Conservation (phyloP, 2,329 filamentous ascomycete species). For the Diaporthe citriasiana region DNA sequence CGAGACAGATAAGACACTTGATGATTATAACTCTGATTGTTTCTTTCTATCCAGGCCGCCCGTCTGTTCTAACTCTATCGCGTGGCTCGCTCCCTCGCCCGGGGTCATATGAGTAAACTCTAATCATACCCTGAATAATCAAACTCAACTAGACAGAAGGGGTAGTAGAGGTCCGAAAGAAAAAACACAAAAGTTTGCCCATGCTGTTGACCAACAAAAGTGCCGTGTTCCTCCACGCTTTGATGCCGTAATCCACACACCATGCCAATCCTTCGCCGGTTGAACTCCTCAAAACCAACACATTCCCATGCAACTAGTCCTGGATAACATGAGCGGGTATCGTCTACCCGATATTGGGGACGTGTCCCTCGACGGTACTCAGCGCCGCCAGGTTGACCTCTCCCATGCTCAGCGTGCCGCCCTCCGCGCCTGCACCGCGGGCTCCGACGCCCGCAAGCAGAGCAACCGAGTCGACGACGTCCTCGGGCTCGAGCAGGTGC, state of each 20-base stretch:
- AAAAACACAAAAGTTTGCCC: conserved; percentile 8
- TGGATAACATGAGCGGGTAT: conserved; percentile 1
- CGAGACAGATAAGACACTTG: neutral
- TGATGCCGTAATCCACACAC: conserved; percentile 16
- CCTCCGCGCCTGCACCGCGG: conserved; percentile 47
- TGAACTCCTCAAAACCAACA: conserved; percentile 19
- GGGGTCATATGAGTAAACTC: conserved; percentile 1
- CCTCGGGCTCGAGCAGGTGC: conserved; percentile 89
- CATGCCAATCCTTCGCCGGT: neutral
- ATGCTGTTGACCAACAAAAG: conserved; percentile 20
- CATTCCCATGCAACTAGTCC: neutral
- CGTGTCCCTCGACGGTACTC: conserved; percentile 66
- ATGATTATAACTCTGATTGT: conserved; percentile 16
- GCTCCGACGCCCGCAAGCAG: conserved; percentile 65
- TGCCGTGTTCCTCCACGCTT: conserved; percentile 4
- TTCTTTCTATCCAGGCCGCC: neutral
- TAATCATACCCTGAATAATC: conserved; percentile 11
- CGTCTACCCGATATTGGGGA: conserved; percentile 52
- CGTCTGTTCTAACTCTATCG: conserved; percentile 23
- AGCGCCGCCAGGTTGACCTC: conserved; percentile 70
- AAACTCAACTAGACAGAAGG: neutral
- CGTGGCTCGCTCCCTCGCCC: neutral
- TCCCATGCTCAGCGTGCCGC: conserved; percentile 57
- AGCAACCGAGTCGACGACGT: conserved; percentile 81
- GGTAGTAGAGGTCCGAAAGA: neutral